Evolutionary conservation across 495 filamentous ascomycete species (phyloP), one percentile per base, ranked within the genome.

Genomic region (Lasiosphaeria miniovina): DNA sequence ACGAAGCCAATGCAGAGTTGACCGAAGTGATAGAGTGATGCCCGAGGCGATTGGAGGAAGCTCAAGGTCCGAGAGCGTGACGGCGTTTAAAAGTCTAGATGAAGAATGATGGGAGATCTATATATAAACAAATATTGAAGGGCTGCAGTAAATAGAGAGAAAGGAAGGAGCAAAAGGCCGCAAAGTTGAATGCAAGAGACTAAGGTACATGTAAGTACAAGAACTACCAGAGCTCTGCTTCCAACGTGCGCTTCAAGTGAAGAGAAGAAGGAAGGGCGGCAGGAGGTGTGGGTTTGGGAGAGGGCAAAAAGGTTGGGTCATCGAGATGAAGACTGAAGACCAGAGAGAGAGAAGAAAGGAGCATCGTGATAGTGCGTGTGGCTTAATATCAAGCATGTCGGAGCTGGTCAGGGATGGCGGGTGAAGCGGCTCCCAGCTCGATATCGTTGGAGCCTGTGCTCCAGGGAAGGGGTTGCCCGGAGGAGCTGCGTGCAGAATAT

Each of bases 171-270:
- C 52, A 14, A 58, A n/a, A 57, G 32, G 55, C 36, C 54, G 55
- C 31, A 51, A 59, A 52, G 52, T 49, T 54, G 61, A 61, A 55
- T 58, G 38, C 53, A 65, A 65, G 53, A 54, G 58, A 52, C 54
- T 62, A 46, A 68, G 63, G 38, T 12, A 8, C 8, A 24, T 7
- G 59, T 66, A 71, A 59, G 61, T 66, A 70, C 69, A 65, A 74
- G 76, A 81, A 77, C 79, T 80, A 73, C 79, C 78, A 74, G 80
- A 80, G 80, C 73, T 77, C 71, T 75, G 77, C 73, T 72, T 69
- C 66, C 65, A 62, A 62, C 56, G 61, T 66, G 56, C 66, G 69
- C 70, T 68, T 66, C 43, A 57, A 48, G 61, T 58, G 59, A 55
- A 58, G 49, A 53, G 58, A 60, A 65, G 55, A 57, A 52, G 58